Evolutionary conservation across 2,329 filamentous ascomycete genomes (phyloP).

Genomic region (Tolypocladium inflatum): DNA sequence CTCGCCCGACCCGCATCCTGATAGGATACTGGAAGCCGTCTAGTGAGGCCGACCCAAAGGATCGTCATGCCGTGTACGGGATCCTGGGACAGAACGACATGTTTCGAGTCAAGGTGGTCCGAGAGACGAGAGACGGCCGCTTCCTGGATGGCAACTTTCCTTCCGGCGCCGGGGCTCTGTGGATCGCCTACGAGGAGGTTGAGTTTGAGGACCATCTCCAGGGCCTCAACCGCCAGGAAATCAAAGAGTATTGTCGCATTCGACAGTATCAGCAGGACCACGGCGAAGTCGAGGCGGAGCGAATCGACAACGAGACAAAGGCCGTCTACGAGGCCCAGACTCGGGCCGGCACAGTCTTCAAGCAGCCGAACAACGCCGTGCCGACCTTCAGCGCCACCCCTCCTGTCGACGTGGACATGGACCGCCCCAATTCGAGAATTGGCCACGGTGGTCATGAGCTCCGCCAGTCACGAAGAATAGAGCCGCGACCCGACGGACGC

Average conservation of each 20-base stretch:
- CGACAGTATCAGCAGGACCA: conserved; percentile 48
- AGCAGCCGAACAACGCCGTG: conserved; percentile 9
- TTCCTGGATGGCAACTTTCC: conserved; percentile 52
- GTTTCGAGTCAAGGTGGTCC: conserved; percentile 53
- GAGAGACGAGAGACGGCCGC: conserved; percentile 50
- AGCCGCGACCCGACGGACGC: conserved; percentile 18
- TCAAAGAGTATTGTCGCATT: conserved; percentile 56
- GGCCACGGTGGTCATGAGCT: conserved; percentile 26
- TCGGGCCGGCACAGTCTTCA: conserved; percentile 26
- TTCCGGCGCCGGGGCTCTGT: conserved; percentile 47
- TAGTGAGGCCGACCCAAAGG: conserved; percentile 29
- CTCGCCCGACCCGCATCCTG: conserved; percentile 46
- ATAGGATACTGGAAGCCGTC: conserved; percentile 52
- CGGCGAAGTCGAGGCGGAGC: conserved; percentile 39
- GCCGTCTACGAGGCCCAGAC: conserved; percentile 42
- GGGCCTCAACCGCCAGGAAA: conserved; percentile 40
- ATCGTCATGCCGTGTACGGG: conserved; percentile 54
- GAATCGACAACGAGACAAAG: conserved; percentile 37
- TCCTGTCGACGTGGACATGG: conserved; percentile 5
- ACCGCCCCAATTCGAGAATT: conserved; percentile 5
- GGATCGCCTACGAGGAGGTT: conserved; percentile 55
- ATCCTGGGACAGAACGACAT: conserved; percentile 54
- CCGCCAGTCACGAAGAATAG: conserved; percentile 32
- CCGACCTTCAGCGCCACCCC: conserved; percentile 13
- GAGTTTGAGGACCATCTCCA: conserved; percentile 46